Conservation (phyloP, 2,329 filamentous ascomycete species). For the Ascochyta koolunga region DNA sequence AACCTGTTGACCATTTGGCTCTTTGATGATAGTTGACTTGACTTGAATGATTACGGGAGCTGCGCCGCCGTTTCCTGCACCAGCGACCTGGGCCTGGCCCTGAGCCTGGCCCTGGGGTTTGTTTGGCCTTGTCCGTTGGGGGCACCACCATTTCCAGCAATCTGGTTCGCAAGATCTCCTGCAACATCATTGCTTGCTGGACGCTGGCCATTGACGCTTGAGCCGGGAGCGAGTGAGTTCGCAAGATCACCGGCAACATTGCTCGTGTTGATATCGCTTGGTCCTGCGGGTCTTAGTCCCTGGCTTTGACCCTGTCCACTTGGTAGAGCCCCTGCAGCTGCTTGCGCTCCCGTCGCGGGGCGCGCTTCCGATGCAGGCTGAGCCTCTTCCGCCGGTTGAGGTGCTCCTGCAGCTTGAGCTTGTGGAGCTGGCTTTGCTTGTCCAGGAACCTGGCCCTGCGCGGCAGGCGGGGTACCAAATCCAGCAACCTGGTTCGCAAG, state of each 20-base stretch:
- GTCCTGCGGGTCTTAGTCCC: slow-evolving; percentile 1
- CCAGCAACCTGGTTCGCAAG: slow-evolving; percentile 30
- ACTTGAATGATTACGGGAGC: slow-evolving; percentile 14
- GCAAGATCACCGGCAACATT: slow-evolving; percentile 24
- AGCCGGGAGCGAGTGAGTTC: slow-evolving; percentile 27
- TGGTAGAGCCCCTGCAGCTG: slow-evolving; percentile 3
- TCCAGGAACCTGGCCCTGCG: slow-evolving; percentile 14
- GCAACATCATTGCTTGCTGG: slow-evolving; percentile 9
- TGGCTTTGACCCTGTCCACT: slow-evolving; percentile 8
- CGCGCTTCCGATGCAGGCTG: not conserved
- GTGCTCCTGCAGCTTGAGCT: slow-evolving; percentile 1
- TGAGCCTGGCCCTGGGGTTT: slow-evolving; percentile 15
- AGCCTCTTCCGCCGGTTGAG: not conserved
- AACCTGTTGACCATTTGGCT: slow-evolving; percentile 17
- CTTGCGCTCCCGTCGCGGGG: not conserved
- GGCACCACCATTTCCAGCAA: slow-evolving; percentile 2
- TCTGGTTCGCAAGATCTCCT: slow-evolving; percentile 12
- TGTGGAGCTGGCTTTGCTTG: slow-evolving; percentile 7
- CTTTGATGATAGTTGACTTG: slow-evolving; percentile 20
- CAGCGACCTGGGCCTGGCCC: slow-evolving; percentile 17
- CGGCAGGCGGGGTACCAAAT: slow-evolving; percentile 13
- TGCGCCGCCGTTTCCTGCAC: slow-evolving; percentile 7
- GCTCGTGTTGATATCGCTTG: slow-evolving; percentile 15
- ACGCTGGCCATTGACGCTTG: slow-evolving; percentile 3
- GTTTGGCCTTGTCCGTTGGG: slow-evolving; percentile 4